A percentile compares a stretch with the other conserved stretches of the same genome.
Evolutionary conservation across 306 rosid species (phyloP).

Genomic region (Cicer pinnatifidum): DNA sequence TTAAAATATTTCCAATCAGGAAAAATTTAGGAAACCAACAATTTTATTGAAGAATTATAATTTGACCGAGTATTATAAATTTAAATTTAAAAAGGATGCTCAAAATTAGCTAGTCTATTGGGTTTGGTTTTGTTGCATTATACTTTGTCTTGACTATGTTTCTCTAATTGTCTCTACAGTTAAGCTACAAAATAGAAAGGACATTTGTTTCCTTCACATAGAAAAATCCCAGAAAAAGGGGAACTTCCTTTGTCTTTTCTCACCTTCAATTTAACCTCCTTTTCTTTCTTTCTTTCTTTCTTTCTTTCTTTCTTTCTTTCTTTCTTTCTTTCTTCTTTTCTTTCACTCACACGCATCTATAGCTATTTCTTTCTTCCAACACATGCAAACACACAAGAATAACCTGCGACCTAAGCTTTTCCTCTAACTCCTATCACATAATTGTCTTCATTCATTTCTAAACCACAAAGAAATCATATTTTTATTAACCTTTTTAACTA

Average conservation of each 20-base stretch:
- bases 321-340: neutral
- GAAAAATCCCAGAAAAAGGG: constrained; percentile 40
- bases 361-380: constrained; percentile 45
- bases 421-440: constrained; percentile 20
- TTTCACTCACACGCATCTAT: neutral
- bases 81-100: too few species aligned
- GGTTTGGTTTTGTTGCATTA: constrained; percentile 39
- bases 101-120: too few species aligned
- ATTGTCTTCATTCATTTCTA: constrained; percentile 14
- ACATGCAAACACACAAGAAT: constrained; percentile 41
- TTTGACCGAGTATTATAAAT: too few species aligned
- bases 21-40: too few species aligned
- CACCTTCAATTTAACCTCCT: constrained; percentile 28
- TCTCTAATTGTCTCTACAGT: constrained; percentile 32
- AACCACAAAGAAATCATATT: neutral
- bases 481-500: constrained; percentile 22
- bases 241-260: constrained; percentile 38
- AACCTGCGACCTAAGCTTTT: constrained; percentile 18
- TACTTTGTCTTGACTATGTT: constrained; percentile 45
- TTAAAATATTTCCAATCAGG: too few species aligned
- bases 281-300: neutral
- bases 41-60: too few species aligned
- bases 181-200: constrained; percentile 41
- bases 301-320: neutral
- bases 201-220: constrained; percentile 46